phyloP scores from a whole-genome alignment of 441 rosid species.

The Pelargonium citronellum region DNA sequence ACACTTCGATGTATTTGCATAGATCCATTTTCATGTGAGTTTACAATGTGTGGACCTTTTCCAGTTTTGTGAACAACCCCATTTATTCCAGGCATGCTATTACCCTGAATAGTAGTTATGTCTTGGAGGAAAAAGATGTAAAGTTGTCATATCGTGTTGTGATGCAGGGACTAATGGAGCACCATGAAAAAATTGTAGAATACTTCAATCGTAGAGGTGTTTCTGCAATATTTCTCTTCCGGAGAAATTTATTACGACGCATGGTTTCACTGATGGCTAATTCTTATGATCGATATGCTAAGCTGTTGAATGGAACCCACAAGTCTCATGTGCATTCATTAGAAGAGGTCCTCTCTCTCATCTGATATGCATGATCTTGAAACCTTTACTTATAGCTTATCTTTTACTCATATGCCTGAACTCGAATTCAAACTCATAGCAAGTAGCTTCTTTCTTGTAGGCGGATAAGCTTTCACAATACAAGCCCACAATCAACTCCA shows the following conservation, averaged over 20 bases:
- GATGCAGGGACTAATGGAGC: conserved; percentile 65
- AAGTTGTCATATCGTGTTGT: neutral
- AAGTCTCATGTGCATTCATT: conserved; percentile 90
- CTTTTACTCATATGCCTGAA: neutral
- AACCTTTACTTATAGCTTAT: conserved; percentile 10
- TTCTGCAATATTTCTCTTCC: conserved; percentile 61
- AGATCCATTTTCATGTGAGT: too few relatives aligned
- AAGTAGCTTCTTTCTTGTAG: conserved; percentile 31
- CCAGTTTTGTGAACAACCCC: too few relatives aligned
- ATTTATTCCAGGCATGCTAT: too few relatives aligned
- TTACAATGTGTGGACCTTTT: too few relatives aligned
- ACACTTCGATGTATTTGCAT: too few relatives aligned
- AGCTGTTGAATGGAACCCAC: conserved; percentile 87
- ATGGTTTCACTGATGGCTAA: conserved; percentile 82
- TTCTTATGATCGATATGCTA: conserved; percentile 77
- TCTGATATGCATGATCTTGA: conserved; percentile 15
- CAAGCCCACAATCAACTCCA: conserved; percentile 66
- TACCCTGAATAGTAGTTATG: neutral
- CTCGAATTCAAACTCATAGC: neutral
- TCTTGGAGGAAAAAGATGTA: neutral
- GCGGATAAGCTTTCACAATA: conserved; percentile 63
- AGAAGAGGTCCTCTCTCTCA: conserved; percentile 54
- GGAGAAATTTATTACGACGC: conserved; percentile 72
- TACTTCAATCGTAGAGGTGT: conserved; percentile 79
- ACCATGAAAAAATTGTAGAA: conserved; percentile 54